Base-by-base conservation (phyloP, 2,329 filamentous ascomycete species). In the Macrophomina tecta region DNA sequence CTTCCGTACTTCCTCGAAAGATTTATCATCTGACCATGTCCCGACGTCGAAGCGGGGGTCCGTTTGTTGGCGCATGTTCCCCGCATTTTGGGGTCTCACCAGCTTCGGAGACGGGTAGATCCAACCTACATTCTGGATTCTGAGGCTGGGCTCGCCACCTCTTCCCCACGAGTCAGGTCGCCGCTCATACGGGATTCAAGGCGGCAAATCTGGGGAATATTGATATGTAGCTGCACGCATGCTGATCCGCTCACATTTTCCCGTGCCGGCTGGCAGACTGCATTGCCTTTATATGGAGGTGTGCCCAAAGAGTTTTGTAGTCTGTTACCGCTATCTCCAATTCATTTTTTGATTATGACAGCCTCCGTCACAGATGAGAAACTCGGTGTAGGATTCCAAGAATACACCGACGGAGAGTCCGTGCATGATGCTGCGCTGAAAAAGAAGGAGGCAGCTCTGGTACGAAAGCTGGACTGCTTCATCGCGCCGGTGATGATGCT, bases 401-500 rank as follows among this genome's bases (percentile, higher is more conserved):
- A 60, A n/a, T 48, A 60, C 9, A 14, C 28, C 38, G 32, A 73
- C 42, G 72, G 74, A 69, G 72, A 75, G 11, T 36, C 49, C 9
- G 69, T 67, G 0, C 66, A 69, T 0, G 45, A 18, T 4, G 34
- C 73, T 12, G 70, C 72, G 16, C 64, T 58, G 3, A 69, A 68
- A 45, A 74, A 72, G 48, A 71, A 70, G 34, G 74, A 78, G 48
- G 72, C 71, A 32, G 71, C 69, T 32, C 66, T 78, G 11, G 70
- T 74, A 3, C 69, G 72, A 16, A 77, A 76, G 60, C 69, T 78
- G 34, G 75, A 77, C 52, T 70, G 70, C 64, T 76, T 72, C 46
- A 72, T 78, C 49, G 76, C 74, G 4, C 76, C 76, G 1, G 75
- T 78, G 34, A 76, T 78, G 73, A 76, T 77, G 72, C 67, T 77